These are phyloP conservation scores for Oenanthe javanica DNA, from an alignment of 140 eudicot species.

Conservation along the genomic window DNA sequence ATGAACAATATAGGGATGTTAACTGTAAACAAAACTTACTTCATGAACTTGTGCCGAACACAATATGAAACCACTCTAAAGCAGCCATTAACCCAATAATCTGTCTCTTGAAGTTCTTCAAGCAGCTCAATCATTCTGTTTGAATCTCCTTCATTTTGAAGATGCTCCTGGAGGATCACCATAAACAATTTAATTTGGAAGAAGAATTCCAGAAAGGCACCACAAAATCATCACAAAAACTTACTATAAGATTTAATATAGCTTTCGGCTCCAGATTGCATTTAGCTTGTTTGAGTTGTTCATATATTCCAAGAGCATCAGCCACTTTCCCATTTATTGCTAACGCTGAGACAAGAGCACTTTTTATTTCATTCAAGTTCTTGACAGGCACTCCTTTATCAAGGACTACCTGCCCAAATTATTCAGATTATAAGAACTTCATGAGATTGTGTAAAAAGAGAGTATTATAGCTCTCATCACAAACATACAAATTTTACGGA, in stretches of 20 bases:
- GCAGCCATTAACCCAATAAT: slow-evolving; percentile 71
- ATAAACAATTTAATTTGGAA: neutral
- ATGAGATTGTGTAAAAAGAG: neutral
- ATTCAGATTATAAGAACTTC: slow-evolving; percentile 5
- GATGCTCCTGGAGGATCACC: slow-evolving; percentile 49
- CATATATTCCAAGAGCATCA: slow-evolving; percentile 59
- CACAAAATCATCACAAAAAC: slow-evolving; percentile 10
- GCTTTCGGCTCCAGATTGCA: slow-evolving; percentile 71
- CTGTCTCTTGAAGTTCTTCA: slow-evolving; percentile 42
- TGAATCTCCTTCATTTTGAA: slow-evolving; percentile 56
- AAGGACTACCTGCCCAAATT: slow-evolving; percentile 48
- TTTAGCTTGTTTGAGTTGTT: slow-evolving; percentile 50
- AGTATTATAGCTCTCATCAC: neutral
- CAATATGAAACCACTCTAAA: slow-evolving; percentile 58
- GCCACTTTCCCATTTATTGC: slow-evolving; percentile 65
- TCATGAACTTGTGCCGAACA: slow-evolving; percentile 55
- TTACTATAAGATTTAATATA: slow-evolving; percentile 60
- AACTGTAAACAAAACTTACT: slow-evolving; percentile 26
- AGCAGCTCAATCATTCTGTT: slow-evolving; percentile 49
- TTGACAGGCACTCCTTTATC: slow-evolving; percentile 31
- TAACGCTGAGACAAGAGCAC: slow-evolving; percentile 73
- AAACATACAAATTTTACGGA: neutral
- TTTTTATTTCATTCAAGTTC: slow-evolving; percentile 56
- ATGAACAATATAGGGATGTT: neutral
- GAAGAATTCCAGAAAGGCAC: neutral